Base-by-base conservation (phyloP, 2,329 filamentous ascomycete genomes). In the Davidsoniella eucalypti region DNA sequence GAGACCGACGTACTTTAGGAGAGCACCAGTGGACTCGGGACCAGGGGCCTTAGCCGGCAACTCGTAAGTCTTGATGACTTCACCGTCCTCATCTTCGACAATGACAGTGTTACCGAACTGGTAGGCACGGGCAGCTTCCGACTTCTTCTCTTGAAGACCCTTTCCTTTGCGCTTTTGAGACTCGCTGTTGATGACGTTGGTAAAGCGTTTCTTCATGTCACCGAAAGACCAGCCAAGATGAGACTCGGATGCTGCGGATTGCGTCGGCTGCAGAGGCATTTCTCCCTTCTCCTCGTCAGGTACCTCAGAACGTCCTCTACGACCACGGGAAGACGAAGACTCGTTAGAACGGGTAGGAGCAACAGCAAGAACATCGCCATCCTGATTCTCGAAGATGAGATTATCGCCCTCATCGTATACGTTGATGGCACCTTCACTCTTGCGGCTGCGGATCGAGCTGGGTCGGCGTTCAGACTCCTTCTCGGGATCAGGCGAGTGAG, bases 81-180 rank as follows among this genome's bases (percentile, higher is more conserved):
- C 86, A 41, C 85, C 85, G 57, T 88, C 81, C 62, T 84, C 82
- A 55, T 93, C 84, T 65, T 93, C 85, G 14, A 93, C 83, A 60
- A 93, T 90, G 56, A 93, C 86, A 68, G 75, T 88, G 61, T 86
- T 88, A 55, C 86, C 86, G 59, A 87, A 90, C 56, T 88, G 84
- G 61, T 88, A 93, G 4, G 85, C 85, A 44, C 82, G 70, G n/a
- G 86, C 86, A 10, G 84, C 83, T 50, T 83, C 82, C 56, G 78
- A 73, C 56, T 69, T 74, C 48, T 75, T 71, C 37, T 70, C 67
- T 10, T 56, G 63, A 55, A 80, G 75, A 2, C 68, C 61, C 62
- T 80, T 78, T 40, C 69, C 69, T 58, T 80, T 83, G 41, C 77
- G 72, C 58, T 77, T 75, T 45, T 75, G 66, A 43, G 79, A 65